phyloP scores from a whole-genome alignment of 1,284 basidiomycete species.

The Moesziomyces sp. region DNA sequence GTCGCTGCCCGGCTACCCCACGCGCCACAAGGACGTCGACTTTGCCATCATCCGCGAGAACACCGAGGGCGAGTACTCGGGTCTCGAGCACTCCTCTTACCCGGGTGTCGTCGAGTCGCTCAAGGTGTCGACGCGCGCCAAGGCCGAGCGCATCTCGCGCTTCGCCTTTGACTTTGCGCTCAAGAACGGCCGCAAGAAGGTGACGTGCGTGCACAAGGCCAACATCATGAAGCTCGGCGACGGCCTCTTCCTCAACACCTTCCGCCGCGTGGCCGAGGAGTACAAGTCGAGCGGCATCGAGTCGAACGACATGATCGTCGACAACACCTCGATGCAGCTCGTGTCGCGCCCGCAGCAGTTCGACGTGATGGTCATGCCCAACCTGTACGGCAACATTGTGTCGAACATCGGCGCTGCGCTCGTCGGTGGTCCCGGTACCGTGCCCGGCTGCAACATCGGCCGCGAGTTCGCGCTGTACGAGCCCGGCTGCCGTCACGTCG shows the following conservation, averaged over 20 bases:
- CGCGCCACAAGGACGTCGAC: conserved; percentile 95
- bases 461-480: conserved; percentile 98
- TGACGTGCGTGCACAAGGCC: conserved; percentile 99
- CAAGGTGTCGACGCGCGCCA: conserved; percentile 95
- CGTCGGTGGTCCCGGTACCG: conserved; percentile 96
- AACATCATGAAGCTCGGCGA: conserved; percentile 99
- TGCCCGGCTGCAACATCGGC: conserved; percentile 98
- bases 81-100: conserved; percentile 91
- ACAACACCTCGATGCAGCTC: conserved; percentile 99
- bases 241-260: conserved; percentile 98
- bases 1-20: conserved; percentile 94
- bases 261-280: conserved; percentile 90
- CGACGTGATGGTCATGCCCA: conserved; percentile 99
- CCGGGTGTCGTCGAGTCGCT: conserved; percentile 98
- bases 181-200: conserved; percentile 99
- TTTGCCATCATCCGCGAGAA: conserved; percentile 99
- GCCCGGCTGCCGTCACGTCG: conserved; percentile 98
- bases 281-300: conserved; percentile 93
- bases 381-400: conserved; percentile 93
- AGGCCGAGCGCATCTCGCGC: conserved; percentile 94
- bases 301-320: conserved; percentile 98
- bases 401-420: conserved; percentile 98
- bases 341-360: conserved; percentile 94
- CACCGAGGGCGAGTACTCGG: conserved; percentile 99
- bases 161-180: conserved; percentile 99